A percentile compares a stretch with the other conserved stretches of the same genome.
Evolutionary conservation across 805 yeast species (phyloP).

Genomic region (Hanseniaspora valbyensis): DNA sequence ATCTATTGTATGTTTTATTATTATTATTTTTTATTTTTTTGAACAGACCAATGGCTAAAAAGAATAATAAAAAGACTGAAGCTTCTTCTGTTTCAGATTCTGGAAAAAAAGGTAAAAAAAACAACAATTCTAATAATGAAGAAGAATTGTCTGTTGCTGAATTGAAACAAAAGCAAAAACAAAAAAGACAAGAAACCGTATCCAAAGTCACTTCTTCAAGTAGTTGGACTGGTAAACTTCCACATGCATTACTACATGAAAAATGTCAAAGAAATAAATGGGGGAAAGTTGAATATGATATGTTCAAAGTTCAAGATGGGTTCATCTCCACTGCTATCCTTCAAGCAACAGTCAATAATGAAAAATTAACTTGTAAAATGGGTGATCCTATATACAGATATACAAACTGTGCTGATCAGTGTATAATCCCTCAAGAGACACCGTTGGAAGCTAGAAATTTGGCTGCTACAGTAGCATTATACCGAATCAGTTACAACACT

Average conservation of each 20-base stretch:
- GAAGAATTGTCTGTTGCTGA: slow-evolving; percentile 18
- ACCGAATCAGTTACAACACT: slow-evolving; percentile 66
- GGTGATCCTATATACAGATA: slow-evolving; percentile 34
- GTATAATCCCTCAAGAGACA: slow-evolving; percentile 59
- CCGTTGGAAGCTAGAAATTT: slow-evolving; percentile 80
- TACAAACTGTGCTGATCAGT: slow-evolving; percentile 35
- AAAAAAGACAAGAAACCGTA: slow-evolving; percentile 30
- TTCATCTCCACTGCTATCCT: slow-evolving; percentile 54
- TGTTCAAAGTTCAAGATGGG: slow-evolving; percentile 46
- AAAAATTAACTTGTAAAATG: slow-evolving; percentile 46
- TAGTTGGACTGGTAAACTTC: slow-evolving; percentile 93
- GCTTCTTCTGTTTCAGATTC: background rate
- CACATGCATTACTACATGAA: slow-evolving; percentile 76
- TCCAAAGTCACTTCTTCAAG: slow-evolving; percentile 52
- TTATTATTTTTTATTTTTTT: no score
- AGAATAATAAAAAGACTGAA: slow-evolving; percentile 1
- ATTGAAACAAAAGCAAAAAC: slow-evolving; percentile 20
- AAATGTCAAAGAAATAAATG: slow-evolving; percentile 80
- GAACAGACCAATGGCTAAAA: slow-evolving; percentile 11
- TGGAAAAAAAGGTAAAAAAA: background rate
- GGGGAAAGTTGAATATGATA: slow-evolving; percentile 74
- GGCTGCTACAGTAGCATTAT: slow-evolving; percentile 82
- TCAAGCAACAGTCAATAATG: slow-evolving; percentile 62
- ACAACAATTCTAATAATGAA: slow-evolving; percentile 5
- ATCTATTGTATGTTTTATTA: no score